Conservation (phyloP, 1,284 basidiomycete species). For the Tylopilus orsonianus region DNA sequence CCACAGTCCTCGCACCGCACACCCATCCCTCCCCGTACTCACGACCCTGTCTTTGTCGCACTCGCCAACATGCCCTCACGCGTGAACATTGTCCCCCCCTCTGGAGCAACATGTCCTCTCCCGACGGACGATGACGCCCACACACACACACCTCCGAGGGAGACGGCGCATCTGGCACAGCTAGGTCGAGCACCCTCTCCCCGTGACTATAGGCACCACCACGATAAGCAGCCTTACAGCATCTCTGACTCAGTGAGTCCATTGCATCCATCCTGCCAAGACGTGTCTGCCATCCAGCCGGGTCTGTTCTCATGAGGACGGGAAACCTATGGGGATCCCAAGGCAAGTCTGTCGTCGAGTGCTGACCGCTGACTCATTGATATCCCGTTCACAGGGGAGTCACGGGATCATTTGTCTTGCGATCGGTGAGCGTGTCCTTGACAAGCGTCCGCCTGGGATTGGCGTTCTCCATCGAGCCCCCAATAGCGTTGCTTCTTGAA, state of each 20-base stretch:
- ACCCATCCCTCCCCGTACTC: background rate
- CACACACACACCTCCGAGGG: slow-evolving; percentile 6
- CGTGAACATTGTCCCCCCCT: slow-evolving; percentile 4
- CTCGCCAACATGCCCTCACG: slow-evolving; percentile 4
- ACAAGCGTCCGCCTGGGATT: background rate
- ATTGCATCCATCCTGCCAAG: too few relatives aligned
- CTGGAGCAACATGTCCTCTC: background rate
- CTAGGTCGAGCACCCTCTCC: too few relatives aligned
- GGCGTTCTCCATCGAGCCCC: too few relatives aligned
- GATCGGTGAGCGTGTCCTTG: background rate
- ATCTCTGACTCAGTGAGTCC: background rate
- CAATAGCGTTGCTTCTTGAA: too few relatives aligned
- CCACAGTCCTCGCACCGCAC: background rate
- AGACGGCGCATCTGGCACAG: background rate
- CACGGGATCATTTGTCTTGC: background rate
- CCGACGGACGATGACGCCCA: background rate
- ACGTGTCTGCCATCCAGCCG: background rate
- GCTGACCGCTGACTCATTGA: too few relatives aligned
- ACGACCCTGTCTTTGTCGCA: slow-evolving; percentile 7
- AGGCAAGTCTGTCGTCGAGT: background rate
- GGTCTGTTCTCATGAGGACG: slow-evolving; percentile 13
- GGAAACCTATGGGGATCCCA: background rate
- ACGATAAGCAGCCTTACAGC: background rate
- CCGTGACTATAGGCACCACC: too few relatives aligned
- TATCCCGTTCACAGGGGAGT: background rate